Conservation (phyloP, 306 rosid species). For the Rosa lucieae region DNA sequence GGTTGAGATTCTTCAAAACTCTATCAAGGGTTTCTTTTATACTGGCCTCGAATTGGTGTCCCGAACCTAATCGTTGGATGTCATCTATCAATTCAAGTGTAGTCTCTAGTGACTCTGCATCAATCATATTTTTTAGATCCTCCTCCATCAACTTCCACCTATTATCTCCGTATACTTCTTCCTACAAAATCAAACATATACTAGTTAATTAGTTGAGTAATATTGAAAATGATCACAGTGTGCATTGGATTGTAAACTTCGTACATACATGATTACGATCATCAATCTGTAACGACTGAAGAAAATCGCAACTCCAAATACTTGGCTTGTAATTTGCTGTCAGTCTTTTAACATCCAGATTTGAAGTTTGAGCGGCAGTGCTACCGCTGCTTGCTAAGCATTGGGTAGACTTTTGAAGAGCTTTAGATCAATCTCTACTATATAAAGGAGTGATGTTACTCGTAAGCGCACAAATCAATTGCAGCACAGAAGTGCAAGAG, state of each 20-base stretch:
- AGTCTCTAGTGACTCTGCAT: not conserved
- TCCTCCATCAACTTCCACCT: slow-evolving; percentile 24
- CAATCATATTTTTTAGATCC: slow-evolving; percentile 22
- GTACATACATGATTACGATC: not conserved
- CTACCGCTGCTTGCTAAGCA: not conserved
- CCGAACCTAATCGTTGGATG: slow-evolving; percentile 29
- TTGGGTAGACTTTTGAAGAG: not conserved
- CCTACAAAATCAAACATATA: slow-evolving; percentile 1
- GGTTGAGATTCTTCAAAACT: not conserved
- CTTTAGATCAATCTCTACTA: not conserved
- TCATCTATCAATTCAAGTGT: slow-evolving; percentile 32
- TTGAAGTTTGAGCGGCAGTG: not conserved
- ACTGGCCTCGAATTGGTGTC: slow-evolving; percentile 28
- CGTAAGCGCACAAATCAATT: too few species aligned
- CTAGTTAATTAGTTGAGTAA: not conserved
- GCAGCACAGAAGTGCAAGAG: too few species aligned
- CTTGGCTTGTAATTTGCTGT: not conserved
- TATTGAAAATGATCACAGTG: not conserved
- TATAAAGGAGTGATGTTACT: too few species aligned
- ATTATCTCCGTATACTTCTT: not conserved
- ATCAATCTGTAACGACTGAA: not conserved
- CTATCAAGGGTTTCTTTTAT: slow-evolving; percentile 19
- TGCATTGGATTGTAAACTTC: not conserved
- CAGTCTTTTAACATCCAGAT: not conserved
- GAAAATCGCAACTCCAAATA: not conserved